Base-by-base conservation (phyloP, 805 yeast species). In the Suhomyces canberraensis region DNA sequence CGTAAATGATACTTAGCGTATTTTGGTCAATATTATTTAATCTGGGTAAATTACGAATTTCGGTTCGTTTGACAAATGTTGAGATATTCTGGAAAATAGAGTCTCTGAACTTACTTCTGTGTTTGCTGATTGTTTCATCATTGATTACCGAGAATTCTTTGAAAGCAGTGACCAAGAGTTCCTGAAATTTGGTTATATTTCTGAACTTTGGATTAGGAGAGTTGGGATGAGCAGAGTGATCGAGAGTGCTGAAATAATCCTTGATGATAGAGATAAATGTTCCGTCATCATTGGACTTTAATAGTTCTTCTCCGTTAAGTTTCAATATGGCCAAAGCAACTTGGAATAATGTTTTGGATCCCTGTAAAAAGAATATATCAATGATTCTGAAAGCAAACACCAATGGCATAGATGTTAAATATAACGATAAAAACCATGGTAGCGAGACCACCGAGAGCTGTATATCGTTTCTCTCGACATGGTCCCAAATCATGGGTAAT, bases 381-480 rank as follows among this genome's bases (percentile, higher is more conserved):
- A 91, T 73, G 31, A 93, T 84, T 57, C 98, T 71, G 51, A 89
- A 86, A 2, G 98, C 96, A 63, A 79, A 91, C 4, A 89, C 89
- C 47, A 93, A 65, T 0, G 98, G 98, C 95, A 93, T 89, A 0
- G 96, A 81, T 48, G 85, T 90, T 47, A 91, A 75, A 58, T 86
- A 93, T 26, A 93, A 64, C 0, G 96, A 87, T 36, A 93, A 66
- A 55, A 93, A 93, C 99, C 99, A 93, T 2, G 98, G 98, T 29
- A 93, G 65, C 0, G 97, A 87, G 1, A 91, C 91, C 13, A 93
- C 95, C 0, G 95, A 85, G 11, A 95, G 69, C 53, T 95, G 98
- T 35, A 93, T 91, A 52, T 93, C 98, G 46, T 82, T 63, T 34
- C 75, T 73, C 3, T 69, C 68, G 30, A 93, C 78, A 59, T 93